Evolutionary conservation across 306 rosid genomes (phyloP).

Genomic region (Vicia villosa): DNA sequence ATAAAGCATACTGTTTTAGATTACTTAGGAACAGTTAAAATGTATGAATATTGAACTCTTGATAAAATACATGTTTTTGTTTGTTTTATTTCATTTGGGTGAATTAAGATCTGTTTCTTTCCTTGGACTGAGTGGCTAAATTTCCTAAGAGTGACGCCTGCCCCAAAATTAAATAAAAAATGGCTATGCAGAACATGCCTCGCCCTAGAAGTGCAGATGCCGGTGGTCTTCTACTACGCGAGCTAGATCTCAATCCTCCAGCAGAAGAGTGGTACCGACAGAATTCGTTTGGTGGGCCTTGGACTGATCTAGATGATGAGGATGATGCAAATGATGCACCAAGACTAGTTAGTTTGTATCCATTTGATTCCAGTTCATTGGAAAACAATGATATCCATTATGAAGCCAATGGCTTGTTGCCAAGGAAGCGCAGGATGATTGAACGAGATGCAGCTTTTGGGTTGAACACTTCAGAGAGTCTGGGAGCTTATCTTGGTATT

Average conservation of each 20-base stretch:
- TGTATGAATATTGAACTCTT: constrained; percentile 8
- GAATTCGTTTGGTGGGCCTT: constrained; percentile 86
- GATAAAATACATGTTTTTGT: constrained; percentile 10
- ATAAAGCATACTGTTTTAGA: constrained; percentile 1
- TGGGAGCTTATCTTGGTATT: constrained; percentile 94
- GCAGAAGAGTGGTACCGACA: constrained; percentile 97
- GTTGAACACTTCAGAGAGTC: constrained; percentile 78
- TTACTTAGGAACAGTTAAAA: constrained; percentile 1
- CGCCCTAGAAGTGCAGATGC: constrained; percentile 97
- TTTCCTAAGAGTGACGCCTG: background rate
- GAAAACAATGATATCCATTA: constrained; percentile 60
- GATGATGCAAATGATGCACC: constrained; percentile 61
- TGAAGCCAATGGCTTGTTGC: constrained; percentile 77
- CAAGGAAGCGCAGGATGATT: constrained; percentile 92
- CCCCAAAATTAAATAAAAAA: constrained; percentile 30
- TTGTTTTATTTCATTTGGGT: constrained; percentile 14
- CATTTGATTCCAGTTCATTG: constrained; percentile 60
- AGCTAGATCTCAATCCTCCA: constrained; percentile 95
- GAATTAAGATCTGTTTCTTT: constrained; percentile 22
- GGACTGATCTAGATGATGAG: constrained; percentile 73
- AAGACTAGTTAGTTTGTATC: constrained; percentile 61
- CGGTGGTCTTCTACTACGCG: constrained; percentile 89
- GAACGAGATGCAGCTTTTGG: constrained; percentile 99
- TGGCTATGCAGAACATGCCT: constrained; percentile 74
- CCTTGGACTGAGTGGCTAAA: background rate